Evolutionary conservation across 305 asterid genomes (phyloP).

Genomic region (Caryopteris hybrid): DNA sequence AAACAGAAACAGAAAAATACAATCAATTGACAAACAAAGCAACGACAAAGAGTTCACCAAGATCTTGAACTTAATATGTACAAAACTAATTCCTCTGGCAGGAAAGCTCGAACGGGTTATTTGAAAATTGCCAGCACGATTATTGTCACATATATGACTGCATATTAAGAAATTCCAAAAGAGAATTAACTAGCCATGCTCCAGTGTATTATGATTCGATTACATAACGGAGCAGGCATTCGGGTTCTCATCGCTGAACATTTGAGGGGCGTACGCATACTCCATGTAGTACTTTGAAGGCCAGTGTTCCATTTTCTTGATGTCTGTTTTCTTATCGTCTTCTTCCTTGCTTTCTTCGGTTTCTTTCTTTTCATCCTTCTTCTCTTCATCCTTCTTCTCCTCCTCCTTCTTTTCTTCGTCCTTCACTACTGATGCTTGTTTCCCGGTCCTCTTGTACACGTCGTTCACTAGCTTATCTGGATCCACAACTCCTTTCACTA

Average conservation of each 20-base stretch:
- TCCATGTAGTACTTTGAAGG: constrained; percentile 58
- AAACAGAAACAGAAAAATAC: constrained; percentile 14
- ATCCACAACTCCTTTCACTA: constrained; percentile 65
- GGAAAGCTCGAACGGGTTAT: constrained; percentile 11
- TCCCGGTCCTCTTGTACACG: constrained; percentile 71
- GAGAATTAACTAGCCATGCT: not conserved
- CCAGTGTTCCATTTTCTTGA: constrained; percentile 66
- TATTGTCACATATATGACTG: constrained; percentile 11
- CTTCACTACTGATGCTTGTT: constrained; percentile 66
- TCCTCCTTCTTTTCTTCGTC: constrained; percentile 47
- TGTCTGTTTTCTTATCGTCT: constrained; percentile 33
- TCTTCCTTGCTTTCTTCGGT: constrained; percentile 27
- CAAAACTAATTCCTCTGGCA: constrained; percentile 3
- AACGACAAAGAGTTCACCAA: not conserved
- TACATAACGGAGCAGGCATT: constrained; percentile 78
- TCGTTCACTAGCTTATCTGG: constrained; percentile 70
- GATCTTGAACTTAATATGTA: not conserved
- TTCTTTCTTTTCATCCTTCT: constrained; percentile 26
- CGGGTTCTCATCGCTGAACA: constrained; percentile 90
- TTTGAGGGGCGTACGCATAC: constrained; percentile 57
- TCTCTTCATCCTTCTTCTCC: constrained; percentile 33
- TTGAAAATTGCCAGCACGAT: constrained; percentile 8
- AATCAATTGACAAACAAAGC: not conserved
- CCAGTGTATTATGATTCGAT: constrained; percentile 8
- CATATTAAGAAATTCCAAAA: not conserved